Evolutionary conservation across 306 rosid genomes (phyloP).

Genomic region (Sechiopsis laciniata): DNA sequence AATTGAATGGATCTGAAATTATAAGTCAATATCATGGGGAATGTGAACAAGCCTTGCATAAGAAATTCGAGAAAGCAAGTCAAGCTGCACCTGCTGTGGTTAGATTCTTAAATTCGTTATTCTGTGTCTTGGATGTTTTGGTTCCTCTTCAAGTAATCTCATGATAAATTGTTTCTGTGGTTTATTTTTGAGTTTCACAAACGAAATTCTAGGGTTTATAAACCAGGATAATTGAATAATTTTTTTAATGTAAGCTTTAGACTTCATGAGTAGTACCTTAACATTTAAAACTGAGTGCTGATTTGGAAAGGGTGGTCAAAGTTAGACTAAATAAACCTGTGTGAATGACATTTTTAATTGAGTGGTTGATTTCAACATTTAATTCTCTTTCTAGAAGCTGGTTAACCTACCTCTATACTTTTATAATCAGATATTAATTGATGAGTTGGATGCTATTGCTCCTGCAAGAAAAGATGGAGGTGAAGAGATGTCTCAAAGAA

Average conservation of each 20-base stretch:
- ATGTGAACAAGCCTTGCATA: constrained; percentile 67
- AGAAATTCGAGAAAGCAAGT: constrained; percentile 63
- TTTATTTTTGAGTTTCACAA: neutral
- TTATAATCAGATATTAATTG: constrained; percentile 61
- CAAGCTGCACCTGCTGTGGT: constrained; percentile 88
- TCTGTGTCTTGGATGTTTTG: neutral
- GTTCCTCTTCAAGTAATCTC: neutral
- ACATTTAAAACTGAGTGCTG: neutral
- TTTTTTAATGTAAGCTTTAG: neutral
- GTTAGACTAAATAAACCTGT: neutral
- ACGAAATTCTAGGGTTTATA: neutral
- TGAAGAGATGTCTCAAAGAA: constrained; percentile 79
- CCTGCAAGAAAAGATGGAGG: constrained; percentile 85
- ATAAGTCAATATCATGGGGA: constrained; percentile 69
- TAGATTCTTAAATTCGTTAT: constrained; percentile 34
- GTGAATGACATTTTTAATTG: neutral
- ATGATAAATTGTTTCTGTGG: neutral
- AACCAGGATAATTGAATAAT: neutral
- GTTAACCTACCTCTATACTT: constrained; percentile 23
- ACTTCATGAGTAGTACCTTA: neutral
- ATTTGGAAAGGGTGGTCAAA: constrained; percentile 3
- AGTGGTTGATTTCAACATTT: neutral
- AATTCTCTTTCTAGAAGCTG: neutral
- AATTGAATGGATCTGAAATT: constrained; percentile 78
- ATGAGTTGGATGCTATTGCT: constrained; percentile 91